These are phyloP conservation scores for Carnegiea gigantea DNA, from an alignment of 179 eudicot genomes.

Conservation along the genomic window DNA sequence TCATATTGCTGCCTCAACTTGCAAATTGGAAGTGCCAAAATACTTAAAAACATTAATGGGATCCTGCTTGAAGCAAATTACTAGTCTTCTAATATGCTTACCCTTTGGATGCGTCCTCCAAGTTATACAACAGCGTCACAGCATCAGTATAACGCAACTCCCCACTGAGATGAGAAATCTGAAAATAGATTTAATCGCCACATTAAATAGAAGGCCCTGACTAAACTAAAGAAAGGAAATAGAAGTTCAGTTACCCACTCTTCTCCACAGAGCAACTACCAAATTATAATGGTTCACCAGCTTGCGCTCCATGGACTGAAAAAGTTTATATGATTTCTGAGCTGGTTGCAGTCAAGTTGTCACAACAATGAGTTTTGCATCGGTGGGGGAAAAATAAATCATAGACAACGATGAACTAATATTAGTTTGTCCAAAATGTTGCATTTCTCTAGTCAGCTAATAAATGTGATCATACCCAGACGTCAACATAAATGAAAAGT, in stretches of 20 bases:
- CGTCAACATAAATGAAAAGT: too few species aligned
- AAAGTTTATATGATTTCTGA: conserved; percentile 74
- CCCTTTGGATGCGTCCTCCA: conserved; percentile 91
- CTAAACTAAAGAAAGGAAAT: conserved; percentile 9
- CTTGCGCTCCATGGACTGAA: conserved; percentile 70
- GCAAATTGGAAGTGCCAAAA: too few species aligned
- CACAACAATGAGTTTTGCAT: conserved; percentile 3
- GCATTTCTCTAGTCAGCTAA: too few species aligned
- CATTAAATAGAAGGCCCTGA: conserved; percentile 1
- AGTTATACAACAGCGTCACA: conserved; percentile 48
- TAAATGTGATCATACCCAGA: too few species aligned
- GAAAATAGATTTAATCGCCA: conserved; percentile 31
- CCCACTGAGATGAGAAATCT: conserved; percentile 75
- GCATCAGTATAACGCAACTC: conserved; percentile 83
- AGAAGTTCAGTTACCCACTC: conserved; percentile 55
- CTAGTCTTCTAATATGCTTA: conserved; percentile 31
- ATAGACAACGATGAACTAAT: not conserved
- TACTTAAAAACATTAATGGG: not conserved
- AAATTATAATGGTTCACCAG: conserved; percentile 74
- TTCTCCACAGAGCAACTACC: conserved; percentile 84
- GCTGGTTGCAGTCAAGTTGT: conserved; percentile 59
- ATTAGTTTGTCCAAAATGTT: too few species aligned
- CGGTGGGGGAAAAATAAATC: not conserved
- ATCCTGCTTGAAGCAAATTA: not conserved
- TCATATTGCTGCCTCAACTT: too few species aligned